Evolutionary conservation across 2,329 filamentous ascomycete species (phyloP), one percentile per base, ranked within the genome.

Genomic region (Dothistroma pini): DNA sequence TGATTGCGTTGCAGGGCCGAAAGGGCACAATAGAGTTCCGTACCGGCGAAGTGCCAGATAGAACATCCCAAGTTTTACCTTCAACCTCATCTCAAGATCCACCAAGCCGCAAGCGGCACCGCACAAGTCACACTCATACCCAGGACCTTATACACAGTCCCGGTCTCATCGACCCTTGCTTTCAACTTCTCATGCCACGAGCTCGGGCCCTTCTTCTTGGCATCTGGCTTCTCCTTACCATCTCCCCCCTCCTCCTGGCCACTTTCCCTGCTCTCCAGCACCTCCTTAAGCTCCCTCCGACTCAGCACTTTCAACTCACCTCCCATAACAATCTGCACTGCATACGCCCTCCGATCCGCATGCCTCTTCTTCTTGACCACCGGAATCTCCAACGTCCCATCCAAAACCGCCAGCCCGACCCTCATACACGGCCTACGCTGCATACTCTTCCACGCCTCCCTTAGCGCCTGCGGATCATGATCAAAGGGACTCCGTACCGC

Each of bases 391-490:
- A 57, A 29, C 9, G 12, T 35, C 4, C 55, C 59, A 41, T 58
- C 58, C 34, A 63, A 25, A 34, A 51, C 58, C 11, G 38, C 51
- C 34, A 63, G 34, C 16, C 54, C 57, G 5, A 57, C 54, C 25
- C 54, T 57, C 54, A 63, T 50, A n/a, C 57, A 58, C 44, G 58
- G 49, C 44, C 53, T 63, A n/a, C n/a, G 25, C 51, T 63, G 54
- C 57, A 63, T 63, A 14, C 10, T 47, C 21, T 60, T 60, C 61
- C 61, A 63, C 25, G 54, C 57, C 41, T 50, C 25, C 19, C 61
- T 22, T 41, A 63, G 35, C 21, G 31, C 54, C 58, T 63, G 61
- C 8, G 57, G 50, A 47, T 63, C 57, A 29, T 60, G 54, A 48
- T 63, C 61, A 21, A 51, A 60, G 6, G 61, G 61, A 19, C 31